phyloP scores from a whole-genome alignment of 352 stramenopile genomes.

The Phytophthora brassicae region DNA sequence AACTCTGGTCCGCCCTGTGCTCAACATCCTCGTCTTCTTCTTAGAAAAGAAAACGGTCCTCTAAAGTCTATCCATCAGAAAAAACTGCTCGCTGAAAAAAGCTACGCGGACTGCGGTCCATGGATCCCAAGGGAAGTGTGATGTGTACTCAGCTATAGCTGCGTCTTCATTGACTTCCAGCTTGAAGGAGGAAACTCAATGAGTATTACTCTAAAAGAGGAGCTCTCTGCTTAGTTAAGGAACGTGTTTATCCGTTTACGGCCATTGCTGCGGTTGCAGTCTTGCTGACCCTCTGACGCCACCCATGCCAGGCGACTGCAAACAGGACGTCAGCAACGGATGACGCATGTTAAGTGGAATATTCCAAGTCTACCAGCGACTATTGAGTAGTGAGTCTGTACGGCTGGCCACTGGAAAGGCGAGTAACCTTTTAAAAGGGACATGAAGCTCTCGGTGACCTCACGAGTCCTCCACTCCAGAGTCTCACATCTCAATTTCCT shows the following conservation, averaged over 20 bases:
- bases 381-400: no score
- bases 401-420: conserved; percentile 18
- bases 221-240: not conserved
- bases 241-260: conserved; percentile 2
- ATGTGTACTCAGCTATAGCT: no score
- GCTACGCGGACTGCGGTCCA: not conserved
- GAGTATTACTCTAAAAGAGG: not conserved
- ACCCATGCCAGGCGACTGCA: conserved; percentile 27
- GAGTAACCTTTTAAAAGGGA: conserved; percentile 16
- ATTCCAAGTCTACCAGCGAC: conserved; percentile 27
- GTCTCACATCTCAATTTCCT: conserved; percentile 39
- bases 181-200: conserved; percentile 1
- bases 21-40: not conserved
- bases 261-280: conserved; percentile 10
- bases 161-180: not conserved
- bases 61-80: conserved; percentile 27
- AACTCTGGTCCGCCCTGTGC: conserved; percentile 25
- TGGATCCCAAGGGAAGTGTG: no score
- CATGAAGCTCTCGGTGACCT: conserved; percentile 40
- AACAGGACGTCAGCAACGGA: conserved; percentile 34
- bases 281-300: conserved; percentile 34
- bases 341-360: conserved; percentile 49
- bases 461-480: not conserved
- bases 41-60: conserved; percentile 18
- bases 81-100: conserved; percentile 31